These are phyloP conservation scores for Ascochyta clinopodiicola DNA, from an alignment of 2,329 filamentous ascomycete genomes.

Conservation along the genomic window DNA sequence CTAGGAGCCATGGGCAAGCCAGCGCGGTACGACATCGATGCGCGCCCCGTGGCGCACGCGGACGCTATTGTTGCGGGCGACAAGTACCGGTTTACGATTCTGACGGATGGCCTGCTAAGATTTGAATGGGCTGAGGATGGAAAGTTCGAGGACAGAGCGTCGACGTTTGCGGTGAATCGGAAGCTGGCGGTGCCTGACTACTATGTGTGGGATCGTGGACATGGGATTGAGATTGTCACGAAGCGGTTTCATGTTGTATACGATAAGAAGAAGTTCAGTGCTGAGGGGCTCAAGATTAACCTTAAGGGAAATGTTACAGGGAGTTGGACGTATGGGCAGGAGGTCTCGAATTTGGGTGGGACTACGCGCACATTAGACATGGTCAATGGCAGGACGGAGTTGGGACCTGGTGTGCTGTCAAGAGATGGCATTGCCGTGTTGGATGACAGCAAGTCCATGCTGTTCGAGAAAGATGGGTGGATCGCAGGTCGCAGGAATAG, in stretches of 20 bases:
- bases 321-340: constrained; percentile 60
- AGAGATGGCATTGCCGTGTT: constrained; percentile 59
- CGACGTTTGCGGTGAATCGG: constrained; percentile 66
- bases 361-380: constrained; percentile 64
- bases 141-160: constrained; percentile 67
- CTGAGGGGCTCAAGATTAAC: constrained; percentile 57
- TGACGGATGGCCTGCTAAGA: constrained; percentile 63
- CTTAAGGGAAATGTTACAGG: constrained; percentile 54
- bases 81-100: constrained; percentile 66
- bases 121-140: constrained; percentile 69
- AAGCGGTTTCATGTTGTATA: constrained; percentile 63
- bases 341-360: constrained; percentile 52
- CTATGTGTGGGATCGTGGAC: constrained; percentile 54
- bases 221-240: constrained; percentile 63
- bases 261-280: constrained; percentile 62
- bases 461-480: constrained; percentile 62
- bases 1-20: constrained; percentile 36
- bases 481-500: constrained; percentile 57
- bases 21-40: constrained; percentile 53
- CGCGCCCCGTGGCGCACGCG: constrained; percentile 53
- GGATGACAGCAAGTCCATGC: constrained; percentile 63
- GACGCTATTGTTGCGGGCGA: constrained; percentile 55
- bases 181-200: constrained; percentile 57
- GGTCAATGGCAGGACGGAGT: constrained; percentile 57
- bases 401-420: constrained; percentile 61